Conservation (phyloP, 2,329 filamentous ascomycete genomes). For the Fusarium haematococcum region DNA sequence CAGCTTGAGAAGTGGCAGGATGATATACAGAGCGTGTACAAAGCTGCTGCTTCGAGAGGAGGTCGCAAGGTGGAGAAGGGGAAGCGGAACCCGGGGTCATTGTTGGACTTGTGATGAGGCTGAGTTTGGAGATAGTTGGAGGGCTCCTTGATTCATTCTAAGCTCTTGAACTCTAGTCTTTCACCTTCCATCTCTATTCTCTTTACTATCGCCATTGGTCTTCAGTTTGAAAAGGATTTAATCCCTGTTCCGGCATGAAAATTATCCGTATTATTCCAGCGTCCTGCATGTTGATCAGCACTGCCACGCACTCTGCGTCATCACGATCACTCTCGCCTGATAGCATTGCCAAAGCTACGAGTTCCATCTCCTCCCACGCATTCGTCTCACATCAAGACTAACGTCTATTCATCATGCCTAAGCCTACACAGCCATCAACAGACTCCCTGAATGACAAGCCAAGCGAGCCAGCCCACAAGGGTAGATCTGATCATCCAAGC, state of each 20-base stretch:
- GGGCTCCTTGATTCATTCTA: background rate
- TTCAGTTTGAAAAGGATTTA: background rate
- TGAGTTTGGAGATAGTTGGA: background rate
- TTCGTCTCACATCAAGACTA: background rate
- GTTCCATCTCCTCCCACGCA: background rate
- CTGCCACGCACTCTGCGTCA: background rate
- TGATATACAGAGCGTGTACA: slow-evolving; percentile 71
- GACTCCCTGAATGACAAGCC: background rate
- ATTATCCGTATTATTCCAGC: background rate
- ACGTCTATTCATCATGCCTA: background rate
- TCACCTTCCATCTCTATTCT: background rate
- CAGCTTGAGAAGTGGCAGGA: slow-evolving; percentile 68
- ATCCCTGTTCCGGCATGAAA: background rate
- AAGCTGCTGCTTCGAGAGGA: slow-evolving; percentile 58
- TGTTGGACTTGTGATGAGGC: slow-evolving; percentile 12
- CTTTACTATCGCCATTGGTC: background rate
- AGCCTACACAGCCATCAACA: background rate
- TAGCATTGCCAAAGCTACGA: background rate
- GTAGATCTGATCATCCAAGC: background rate
- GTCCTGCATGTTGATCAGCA: background rate
- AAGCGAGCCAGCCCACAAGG: background rate
- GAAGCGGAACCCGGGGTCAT: background rate
- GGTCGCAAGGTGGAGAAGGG: background rate
- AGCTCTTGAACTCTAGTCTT: background rate
- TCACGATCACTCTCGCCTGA: background rate